These are phyloP conservation scores for Colletotrichum sansevieriae DNA, from an alignment of 2,329 filamentous ascomycete genomes.

Conservation along the genomic window DNA sequence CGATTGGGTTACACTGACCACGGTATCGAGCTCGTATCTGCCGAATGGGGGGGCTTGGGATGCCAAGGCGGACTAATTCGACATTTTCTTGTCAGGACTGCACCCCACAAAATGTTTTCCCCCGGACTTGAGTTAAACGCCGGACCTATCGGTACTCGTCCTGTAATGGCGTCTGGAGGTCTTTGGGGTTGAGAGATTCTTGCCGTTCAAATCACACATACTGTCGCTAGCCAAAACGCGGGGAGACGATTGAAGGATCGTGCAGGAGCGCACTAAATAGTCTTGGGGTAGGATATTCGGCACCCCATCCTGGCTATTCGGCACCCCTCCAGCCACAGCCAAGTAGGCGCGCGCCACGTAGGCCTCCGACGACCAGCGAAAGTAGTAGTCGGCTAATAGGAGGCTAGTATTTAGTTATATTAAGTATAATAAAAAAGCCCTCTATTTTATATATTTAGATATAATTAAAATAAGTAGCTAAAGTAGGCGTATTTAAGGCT, in stretches of 20 bases:
- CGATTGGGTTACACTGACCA: background rate
- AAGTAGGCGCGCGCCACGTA: too few species aligned
- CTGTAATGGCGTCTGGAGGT: background rate
- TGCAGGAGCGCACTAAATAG: constrained; percentile 33
- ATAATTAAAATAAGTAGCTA: too few species aligned
- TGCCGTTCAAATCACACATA: background rate
- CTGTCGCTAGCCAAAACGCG: constrained; percentile 3
- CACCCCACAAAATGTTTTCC: constrained; percentile 8
- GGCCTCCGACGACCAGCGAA: too few species aligned
- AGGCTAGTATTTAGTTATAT: too few species aligned
- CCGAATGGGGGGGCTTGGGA: constrained; percentile 21
- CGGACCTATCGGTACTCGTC: background rate
- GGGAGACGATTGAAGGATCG: constrained; percentile 2
- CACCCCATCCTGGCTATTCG: too few species aligned
- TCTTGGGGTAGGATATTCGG: too few species aligned
- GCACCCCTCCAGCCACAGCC: too few species aligned
- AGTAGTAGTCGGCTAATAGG: too few species aligned
- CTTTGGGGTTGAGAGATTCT: background rate
- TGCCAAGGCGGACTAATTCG: constrained; percentile 38
- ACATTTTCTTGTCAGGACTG: constrained; percentile 25
- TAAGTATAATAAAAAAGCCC: too few species aligned
- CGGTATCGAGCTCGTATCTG: constrained; percentile 25
- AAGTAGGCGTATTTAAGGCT: too few species aligned
- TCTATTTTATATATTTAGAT: too few species aligned
- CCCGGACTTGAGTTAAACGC: background rate